Evolutionary conservation across 768 basidiomycete genomes (phyloP), one percentile per base, ranked within the genome.

Genomic region (Brasilioporus rufonigricans): DNA sequence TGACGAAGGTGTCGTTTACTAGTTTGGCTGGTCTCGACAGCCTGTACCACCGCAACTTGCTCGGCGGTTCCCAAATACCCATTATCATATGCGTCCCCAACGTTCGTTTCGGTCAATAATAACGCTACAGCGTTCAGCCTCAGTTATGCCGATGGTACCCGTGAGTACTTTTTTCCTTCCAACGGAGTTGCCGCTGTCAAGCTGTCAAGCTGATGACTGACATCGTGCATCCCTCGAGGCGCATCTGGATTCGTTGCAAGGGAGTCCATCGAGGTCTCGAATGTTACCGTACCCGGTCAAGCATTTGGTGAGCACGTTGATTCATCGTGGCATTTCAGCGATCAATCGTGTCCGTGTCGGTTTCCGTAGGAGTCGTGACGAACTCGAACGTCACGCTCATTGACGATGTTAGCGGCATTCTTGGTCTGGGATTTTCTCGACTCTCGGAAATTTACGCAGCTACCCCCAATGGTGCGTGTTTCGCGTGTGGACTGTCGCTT

Each of bases 361-460:
- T 44, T 27, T 19, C 16, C 14, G 21, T 41, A 91, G 88, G 82
- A 18, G 63, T 91, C 45, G 76, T 86, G 38, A 83, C 81, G 2
- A 67, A 77, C 38, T 83, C 82, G 21, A 87, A 86, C 63, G 77
- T 91, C 32, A 77, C 81, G 16, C 71, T 91, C 57, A 71, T 73
- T 11, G 82, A 88, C 62, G 67, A 86, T 45, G 74, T 83, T 9
- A 91, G 87, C 54, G 90, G 90, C 3, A 70, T 92, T 35, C 63
- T 92, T 21, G 90, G 90, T 21, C 73, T 92, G 27, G 89, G 90
- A 1, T 92, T 92, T 68, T 77, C 87, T 26, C 79, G 89, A 21
- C 74, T 91, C 33, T 91, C 90, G 2, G 74, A 77, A 13, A 84
- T 92, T 26, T 70, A 78, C 7, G 64, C 60, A 23, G 61, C 69